Evolutionary conservation across 805 yeast genomes (phyloP).

Genomic region (Lipomyces starkeyi): DNA sequence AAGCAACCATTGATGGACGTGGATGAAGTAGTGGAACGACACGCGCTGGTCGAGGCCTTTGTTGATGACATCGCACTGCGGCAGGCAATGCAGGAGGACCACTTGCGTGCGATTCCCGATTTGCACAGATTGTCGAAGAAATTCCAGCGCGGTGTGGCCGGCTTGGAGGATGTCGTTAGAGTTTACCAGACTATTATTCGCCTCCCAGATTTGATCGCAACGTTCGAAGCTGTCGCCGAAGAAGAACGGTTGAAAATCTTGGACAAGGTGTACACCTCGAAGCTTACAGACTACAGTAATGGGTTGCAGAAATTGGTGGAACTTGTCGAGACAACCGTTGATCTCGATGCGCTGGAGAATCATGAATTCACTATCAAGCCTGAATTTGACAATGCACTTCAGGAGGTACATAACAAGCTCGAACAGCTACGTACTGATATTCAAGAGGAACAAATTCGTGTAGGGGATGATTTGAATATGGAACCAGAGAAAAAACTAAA

Average conservation of each 20-base stretch:
- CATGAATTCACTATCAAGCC: conserved; percentile 87
- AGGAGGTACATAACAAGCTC: conserved; percentile 62
- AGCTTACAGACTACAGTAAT: conserved; percentile 56
- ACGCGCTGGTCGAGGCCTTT: conserved; percentile 72
- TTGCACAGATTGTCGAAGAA: conserved; percentile 75
- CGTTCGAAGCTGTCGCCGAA: conserved; percentile 54
- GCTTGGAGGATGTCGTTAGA: conserved; percentile 86
- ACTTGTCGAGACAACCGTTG: conserved; percentile 90
- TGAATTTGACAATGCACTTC: conserved; percentile 82
- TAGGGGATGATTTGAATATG: conserved; percentile 75
- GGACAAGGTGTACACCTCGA: conserved; percentile 60
- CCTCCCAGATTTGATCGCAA: conserved; percentile 69
- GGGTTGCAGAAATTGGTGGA: conserved; percentile 75
- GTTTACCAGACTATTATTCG: conserved; percentile 78
- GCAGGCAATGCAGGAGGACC: conserved; percentile 66
- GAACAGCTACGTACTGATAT: conserved; percentile 62
- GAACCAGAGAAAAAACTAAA: conserved; percentile 89
- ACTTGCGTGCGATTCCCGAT: conserved; percentile 80
- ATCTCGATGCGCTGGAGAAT: conserved; percentile 77
- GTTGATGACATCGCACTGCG: conserved; percentile 73
- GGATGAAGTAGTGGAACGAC: conserved; percentile 67
- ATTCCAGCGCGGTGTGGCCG: conserved; percentile 59
- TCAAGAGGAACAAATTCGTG: conserved; percentile 62
- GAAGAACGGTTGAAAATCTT: conserved; percentile 50
- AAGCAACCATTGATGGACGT: conserved; percentile 87